Evolutionary conservation across 768 basidiomycete genomes (phyloP), one percentile per base, ranked within the genome.

Genomic region (Leucosporidium scottii): DNA sequence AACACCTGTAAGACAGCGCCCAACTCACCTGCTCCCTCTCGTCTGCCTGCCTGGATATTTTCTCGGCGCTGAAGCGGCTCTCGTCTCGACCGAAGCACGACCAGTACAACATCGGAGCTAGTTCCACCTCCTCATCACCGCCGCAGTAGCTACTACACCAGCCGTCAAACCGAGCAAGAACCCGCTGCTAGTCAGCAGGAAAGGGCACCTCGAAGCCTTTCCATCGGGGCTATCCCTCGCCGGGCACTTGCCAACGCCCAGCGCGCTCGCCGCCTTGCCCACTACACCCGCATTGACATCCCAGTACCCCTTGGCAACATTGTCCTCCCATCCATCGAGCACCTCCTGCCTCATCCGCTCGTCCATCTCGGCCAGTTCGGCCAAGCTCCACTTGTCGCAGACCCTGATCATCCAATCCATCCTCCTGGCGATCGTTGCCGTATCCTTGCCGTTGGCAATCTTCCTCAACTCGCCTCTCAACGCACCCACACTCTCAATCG

Each of bases 361-460:
- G 77, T 91, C 85, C 73, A 93, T 81, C 64, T 77, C 69, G 4
- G 84, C 85, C 67, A 99, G 83, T 64, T 93, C 88, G 55, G 88
- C 89, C 81, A 97, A 81, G 39, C 83, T 80, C 93, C 93, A 98
- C 36, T 81, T 78, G 67, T 90, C 90, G 78, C 91, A 97, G 28
- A 96, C 80, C 68, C 83, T 83, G 25, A 87, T 84, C 88, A 96
- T 93, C 91, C 91, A 93, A 71, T 82, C 83, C 93, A 97, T 97
- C 76, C 94, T 81, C 75, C 82, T 83, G 77, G 85, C 85, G 51
- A 91, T 86, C 61, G 89, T 74, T 59, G 83, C 81, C 10, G 90
- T 91, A 17, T 60, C 71, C 5, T 90, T 85, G 0, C 90, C 93
- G 1, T 89, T 88, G 20, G 88, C 91, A 44, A 87, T 83, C 76